Evolutionary conservation across 1,139 yeast genomes (phyloP), one percentile per base, ranked within the genome.

Genomic region (Magnusiomyces ingens): DNA sequence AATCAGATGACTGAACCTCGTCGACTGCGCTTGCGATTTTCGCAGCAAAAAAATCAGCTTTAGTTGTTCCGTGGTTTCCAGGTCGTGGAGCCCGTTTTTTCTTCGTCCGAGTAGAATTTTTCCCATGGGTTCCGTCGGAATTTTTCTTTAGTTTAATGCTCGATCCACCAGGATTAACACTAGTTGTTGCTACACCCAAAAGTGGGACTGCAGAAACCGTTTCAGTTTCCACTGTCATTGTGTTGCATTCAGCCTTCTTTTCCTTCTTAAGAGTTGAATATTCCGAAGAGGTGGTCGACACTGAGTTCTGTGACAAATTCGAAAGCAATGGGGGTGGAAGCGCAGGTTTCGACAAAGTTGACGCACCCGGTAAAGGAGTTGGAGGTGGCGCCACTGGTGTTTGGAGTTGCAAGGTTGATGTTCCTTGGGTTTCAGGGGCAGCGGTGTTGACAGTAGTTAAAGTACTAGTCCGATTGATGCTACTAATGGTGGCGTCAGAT

Each of bases 1-100:
- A 82, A 66, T 89, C 97, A 44, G 91, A 84, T 48, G 85, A 80
- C 56, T 86, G 90, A 26, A 81, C 89, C 62, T 89, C 96, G 61
- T 88, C 96, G 8, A 91, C 95, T 0, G 98, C 98, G 59, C 90
- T 84, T 6, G 97, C 97, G 58, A 91, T 74, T 62, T 85, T 85
- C 0, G 98, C 97, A 12, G 98, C 98, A 70, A 91, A 91, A 55
- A 88, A 82, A 64, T 91, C 98, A 0, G 96, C 93, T 65, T 90
- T 80, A 3, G 95, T 29, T 8, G 46, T 26, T 21, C 19, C 49
- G 37, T 46, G 49, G 19, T 32, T 38, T 4, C 42, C 43, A 8
- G 21, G n/a, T 18, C 42, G 41, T 11, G 48, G 12, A 15, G 35
- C 8, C 6, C 29, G 36, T 26, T 46, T 53, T 58, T 64, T 64